These are phyloP conservation scores for Aspergillus thermomutatus DNA, from an alignment of 2,329 filamentous ascomycete species.

Conservation along the genomic window DNA sequence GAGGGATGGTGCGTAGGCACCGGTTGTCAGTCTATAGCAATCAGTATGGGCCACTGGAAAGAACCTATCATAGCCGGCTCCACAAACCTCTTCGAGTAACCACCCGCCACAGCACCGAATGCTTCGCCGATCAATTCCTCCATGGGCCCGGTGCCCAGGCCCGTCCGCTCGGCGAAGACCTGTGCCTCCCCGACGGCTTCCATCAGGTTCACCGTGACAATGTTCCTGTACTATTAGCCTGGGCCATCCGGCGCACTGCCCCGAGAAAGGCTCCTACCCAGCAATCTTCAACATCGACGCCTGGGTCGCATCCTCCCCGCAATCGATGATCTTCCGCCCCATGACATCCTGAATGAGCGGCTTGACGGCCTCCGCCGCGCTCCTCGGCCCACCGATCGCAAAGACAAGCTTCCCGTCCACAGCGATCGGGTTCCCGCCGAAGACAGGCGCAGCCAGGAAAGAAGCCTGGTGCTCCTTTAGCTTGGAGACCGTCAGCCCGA, in stretches of 20 bases:
- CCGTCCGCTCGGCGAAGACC: conserved; percentile 46
- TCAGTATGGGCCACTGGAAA: neutral
- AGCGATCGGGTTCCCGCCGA: conserved; percentile 44
- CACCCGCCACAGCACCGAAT: conserved; percentile 43
- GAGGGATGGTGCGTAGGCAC: conserved; percentile 40
- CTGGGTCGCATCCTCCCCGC: conserved; percentile 43
- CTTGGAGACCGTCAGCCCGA: conserved; percentile 29
- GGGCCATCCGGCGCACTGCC: too few relatives aligned
- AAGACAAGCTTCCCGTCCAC: conserved; percentile 46
- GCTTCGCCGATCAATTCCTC: conserved; percentile 43
- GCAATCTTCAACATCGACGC: conserved; percentile 45
- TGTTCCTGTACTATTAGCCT: conserved; percentile 30
- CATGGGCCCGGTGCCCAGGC: conserved; percentile 40
- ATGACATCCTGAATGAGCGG: conserved; percentile 45
- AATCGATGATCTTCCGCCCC: conserved; percentile 41
- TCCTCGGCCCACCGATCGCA: conserved; percentile 38
- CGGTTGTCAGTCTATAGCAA: conserved; percentile 36
- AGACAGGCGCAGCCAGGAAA: conserved; percentile 43
- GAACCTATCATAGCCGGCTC: neutral
- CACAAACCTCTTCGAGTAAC: conserved; percentile 41
- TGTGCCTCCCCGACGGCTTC: conserved; percentile 46
- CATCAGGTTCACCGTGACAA: conserved; percentile 44
- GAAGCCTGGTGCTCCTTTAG: conserved; percentile 33
- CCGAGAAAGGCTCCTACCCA: conserved; percentile 27
- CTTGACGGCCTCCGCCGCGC: conserved; percentile 32